phyloP scores from a whole-genome alignment of 2,329 filamentous ascomycete genomes.

The Paecilomyces sp. region DNA sequence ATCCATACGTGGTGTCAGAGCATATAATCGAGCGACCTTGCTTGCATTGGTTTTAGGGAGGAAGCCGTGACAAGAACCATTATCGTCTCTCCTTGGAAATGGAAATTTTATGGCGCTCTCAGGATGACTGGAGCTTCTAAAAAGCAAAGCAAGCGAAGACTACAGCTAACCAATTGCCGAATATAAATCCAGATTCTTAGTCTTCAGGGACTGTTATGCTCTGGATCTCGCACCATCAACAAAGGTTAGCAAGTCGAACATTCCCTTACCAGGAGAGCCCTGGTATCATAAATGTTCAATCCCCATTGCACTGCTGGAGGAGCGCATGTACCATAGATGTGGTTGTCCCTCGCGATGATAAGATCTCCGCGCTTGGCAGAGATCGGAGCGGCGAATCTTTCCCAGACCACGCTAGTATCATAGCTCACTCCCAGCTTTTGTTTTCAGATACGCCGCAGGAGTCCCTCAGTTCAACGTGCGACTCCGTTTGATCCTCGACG shows the following conservation, averaged over 20 bases:
- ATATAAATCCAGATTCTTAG: too few relatives aligned
- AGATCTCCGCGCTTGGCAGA: conserved; percentile 1
- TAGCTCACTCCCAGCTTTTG: conserved; percentile 1
- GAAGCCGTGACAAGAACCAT: neutral
- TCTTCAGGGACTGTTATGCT: too few relatives aligned
- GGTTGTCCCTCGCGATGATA: neutral
- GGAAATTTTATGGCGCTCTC: neutral
- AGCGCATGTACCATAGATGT: neutral
- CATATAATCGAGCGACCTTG: neutral
- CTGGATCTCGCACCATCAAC: too few relatives aligned
- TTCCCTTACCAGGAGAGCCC: too few relatives aligned
- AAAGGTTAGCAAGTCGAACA: too few relatives aligned
- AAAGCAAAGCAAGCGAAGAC: too few relatives aligned
- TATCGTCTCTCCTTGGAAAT: neutral
- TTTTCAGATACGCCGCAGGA: neutral
- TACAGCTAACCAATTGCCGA: too few relatives aligned
- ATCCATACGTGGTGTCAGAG: neutral
- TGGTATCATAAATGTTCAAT: too few relatives aligned
- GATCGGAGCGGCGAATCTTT: conserved; percentile 11
- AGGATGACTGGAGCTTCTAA: too few relatives aligned
- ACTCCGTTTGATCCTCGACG: neutral
- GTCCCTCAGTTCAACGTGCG: neutral
- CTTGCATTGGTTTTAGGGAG: neutral
- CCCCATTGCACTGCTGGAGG: neutral
- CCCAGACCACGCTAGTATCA: conserved; percentile 6